phyloP scores from a whole-genome alignment of 2,329 filamentous ascomycete genomes.

The Fusarium palustre region DNA sequence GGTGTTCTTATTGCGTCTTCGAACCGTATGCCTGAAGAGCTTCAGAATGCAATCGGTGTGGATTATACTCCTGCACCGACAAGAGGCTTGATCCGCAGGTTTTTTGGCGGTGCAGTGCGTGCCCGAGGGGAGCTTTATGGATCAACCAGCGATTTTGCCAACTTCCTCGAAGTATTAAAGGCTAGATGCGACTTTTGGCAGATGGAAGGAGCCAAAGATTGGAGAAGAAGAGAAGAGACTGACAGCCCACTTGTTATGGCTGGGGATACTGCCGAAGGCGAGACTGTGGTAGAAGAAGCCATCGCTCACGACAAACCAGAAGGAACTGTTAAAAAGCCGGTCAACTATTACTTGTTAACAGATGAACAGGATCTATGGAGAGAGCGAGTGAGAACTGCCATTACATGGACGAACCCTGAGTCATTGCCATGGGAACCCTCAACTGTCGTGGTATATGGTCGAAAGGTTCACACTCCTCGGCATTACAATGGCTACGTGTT shows the following conservation, averaged over 20 bases:
- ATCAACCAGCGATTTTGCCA: conserved; percentile 77
- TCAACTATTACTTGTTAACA: conserved; percentile 48
- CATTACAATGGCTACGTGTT: conserved; percentile 68
- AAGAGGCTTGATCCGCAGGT: conserved; percentile 63
- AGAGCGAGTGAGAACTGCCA: conserved; percentile 36
- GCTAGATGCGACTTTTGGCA: conserved; percentile 86
- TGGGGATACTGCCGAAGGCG: neutral
- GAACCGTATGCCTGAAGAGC: conserved; percentile 85
- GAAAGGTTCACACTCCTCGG: conserved; percentile 68
- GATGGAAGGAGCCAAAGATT: conserved; percentile 81
- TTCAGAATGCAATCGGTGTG: conserved; percentile 79
- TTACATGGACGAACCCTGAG: conserved; percentile 39
- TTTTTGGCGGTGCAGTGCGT: conserved; percentile 56
- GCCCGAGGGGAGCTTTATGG: conserved; percentile 65
- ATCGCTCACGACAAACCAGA: conserved; percentile 26
- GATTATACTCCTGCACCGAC: conserved; percentile 71
- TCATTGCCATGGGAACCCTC: conserved; percentile 57
- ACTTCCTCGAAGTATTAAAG: conserved; percentile 80
- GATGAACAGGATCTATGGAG: conserved; percentile 50
- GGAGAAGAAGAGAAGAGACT: conserved; percentile 67
- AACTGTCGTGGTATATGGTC: conserved; percentile 69
- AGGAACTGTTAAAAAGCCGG: conserved; percentile 44
- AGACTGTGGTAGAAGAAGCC: neutral
- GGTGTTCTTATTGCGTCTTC: conserved; percentile 84
- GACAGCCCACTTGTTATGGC: conserved; percentile 14